Evolutionary conservation across 192 early-diverging fungal genomes (phyloP), one percentile per base, ranked within the genome.

Genomic region (Kickxella alabastrina): DNA sequence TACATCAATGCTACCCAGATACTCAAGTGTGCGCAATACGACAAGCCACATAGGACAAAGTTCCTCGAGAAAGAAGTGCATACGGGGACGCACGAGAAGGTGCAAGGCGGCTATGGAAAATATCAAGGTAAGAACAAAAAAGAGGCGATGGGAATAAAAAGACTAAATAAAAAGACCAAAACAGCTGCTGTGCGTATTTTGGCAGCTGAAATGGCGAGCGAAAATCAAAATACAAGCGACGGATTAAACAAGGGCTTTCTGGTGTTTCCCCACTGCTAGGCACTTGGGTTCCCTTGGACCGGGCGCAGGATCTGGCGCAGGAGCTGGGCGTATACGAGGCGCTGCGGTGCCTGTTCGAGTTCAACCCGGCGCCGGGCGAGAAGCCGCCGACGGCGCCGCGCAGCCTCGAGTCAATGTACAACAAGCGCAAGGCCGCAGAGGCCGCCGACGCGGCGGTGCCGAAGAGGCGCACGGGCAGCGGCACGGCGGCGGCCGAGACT

Each of bases 21-120:
- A 32, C 82, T 96, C 31, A 93, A 94, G 59, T 86, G 88, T 15
- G 93, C 93, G 17, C 85, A 85, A 42, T 86, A 89, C 42, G 88
- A 90, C 49, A 95, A 95, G 62, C 84, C 84, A 43, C 80, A 78
- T 54, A 79, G 93, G 29, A 91, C 92, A 35, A 90, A 88, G 59
- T 90, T 93, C 43, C 82, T 96, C 10, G 93, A 96, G 75, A 77
- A 80, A 54, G 92, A 93, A 50, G 81, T 96, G 6, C 73, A 88
- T 39, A 75, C 77, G 29, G 87, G 87, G 13, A 77, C 79, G 19
- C 91, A 95, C 69, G 92, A 96, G 55, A 96, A 96, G 67, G 84
- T 96, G 17, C 93, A 96, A 74, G 93, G 93, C 19, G 93, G 93
- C 10, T 96, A 95, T 68, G 92, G 92, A 18, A 92, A 92, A 71